Evolutionary conservation across 108 stramenopile species (phyloP).

Genomic region (Cyclotella atomus): DNA sequence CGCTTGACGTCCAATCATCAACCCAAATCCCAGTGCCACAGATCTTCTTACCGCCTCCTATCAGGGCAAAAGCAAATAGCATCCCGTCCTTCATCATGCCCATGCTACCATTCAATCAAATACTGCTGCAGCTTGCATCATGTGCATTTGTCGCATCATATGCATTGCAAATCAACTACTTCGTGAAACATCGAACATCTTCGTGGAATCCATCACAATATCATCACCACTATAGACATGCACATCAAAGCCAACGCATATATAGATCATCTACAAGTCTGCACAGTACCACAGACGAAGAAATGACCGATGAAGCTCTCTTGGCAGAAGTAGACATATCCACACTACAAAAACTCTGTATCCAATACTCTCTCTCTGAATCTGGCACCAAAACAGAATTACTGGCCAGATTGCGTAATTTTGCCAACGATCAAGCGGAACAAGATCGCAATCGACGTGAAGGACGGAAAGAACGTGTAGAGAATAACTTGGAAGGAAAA

Average conservation of each 20-base stretch:
- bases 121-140: too few species aligned
- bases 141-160: neutral
- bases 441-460: conserved; percentile 47
- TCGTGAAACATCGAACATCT: neutral
- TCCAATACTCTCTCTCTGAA: conserved; percentile 56
- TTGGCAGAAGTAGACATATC: conserved; percentile 54
- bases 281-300: neutral
- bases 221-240: neutral
- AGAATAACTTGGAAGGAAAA: conserved; percentile 56
- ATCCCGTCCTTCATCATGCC: too few species aligned
- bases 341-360: conserved; percentile 69
- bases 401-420: conserved; percentile 63
- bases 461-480: conserved; percentile 56
- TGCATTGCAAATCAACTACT: neutral
- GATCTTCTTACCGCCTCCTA: too few species aligned
- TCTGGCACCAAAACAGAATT: conserved; percentile 68
- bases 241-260: neutral
- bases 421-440: conserved; percentile 62
- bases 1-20: too few species aligned
- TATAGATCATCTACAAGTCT: neutral
- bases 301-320: conserved; percentile 53
- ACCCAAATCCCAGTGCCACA: too few species aligned
- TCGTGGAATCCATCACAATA: neutral
- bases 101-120: too few species aligned
- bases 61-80: too few species aligned